A percentile compares a stretch with the other conserved stretches of the same genome.
Conservation (phyloP, 1,139 yeast genomes). For the Taphrina betulina region DNA sequence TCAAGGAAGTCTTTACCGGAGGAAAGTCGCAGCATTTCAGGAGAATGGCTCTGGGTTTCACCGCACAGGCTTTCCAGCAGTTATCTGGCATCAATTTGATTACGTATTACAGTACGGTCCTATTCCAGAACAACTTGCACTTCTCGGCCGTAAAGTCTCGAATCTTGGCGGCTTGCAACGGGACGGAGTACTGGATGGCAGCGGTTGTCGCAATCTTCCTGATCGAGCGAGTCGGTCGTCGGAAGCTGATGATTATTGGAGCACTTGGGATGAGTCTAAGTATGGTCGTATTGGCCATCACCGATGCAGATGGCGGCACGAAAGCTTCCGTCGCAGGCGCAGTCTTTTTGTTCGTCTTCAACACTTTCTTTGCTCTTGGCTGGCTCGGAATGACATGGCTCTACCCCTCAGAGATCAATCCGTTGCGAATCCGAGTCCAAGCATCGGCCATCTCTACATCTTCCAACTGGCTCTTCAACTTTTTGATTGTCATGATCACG, state of each 20-base stretch:
- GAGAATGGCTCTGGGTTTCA: constrained; percentile 81
- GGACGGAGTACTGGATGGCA: constrained; percentile 67
- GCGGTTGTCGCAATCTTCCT: constrained; percentile 89
- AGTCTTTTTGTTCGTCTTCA: too few species aligned
- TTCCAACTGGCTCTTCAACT: constrained; percentile 37
- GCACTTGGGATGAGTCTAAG: constrained; percentile 80
- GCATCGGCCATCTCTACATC: constrained; percentile 37
- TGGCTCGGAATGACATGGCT: constrained; percentile 37
- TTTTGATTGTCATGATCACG: constrained; percentile 46
- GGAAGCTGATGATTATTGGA: constrained; percentile 74
- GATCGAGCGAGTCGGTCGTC: constrained; percentile 87
- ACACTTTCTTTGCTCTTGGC: constrained; percentile 37
- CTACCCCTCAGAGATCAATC: constrained; percentile 37
- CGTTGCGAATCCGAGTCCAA: constrained; percentile 35
- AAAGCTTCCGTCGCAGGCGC: too few species aligned
- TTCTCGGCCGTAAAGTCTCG: constrained; percentile 70
- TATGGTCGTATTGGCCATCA: too few species aligned
- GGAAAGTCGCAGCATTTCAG: constrained; percentile 59
- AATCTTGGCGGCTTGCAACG: constrained; percentile 90
- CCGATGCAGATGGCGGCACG: too few species aligned
- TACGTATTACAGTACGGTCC: too few species aligned
- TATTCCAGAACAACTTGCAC: too few species aligned
- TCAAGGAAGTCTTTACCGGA: constrained; percentile 58
- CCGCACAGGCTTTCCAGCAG: constrained; percentile 88
- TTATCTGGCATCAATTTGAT: constrained; percentile 88